phyloP scores from a whole-genome alignment of 805 yeast genomes.

The Dipodascus geniculatus region DNA sequence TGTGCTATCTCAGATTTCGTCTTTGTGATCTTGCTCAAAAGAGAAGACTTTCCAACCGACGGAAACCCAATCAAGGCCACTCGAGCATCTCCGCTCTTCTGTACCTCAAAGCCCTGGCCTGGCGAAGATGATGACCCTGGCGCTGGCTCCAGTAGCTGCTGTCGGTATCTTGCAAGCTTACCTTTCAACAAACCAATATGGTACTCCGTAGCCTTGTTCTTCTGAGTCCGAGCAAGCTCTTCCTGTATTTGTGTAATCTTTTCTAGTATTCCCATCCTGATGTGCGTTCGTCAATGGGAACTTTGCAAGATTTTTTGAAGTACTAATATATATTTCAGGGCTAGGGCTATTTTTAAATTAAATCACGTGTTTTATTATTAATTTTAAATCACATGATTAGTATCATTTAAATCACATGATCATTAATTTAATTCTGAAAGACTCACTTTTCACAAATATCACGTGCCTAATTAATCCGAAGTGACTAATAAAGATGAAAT shows the following conservation, averaged over 20 bases:
- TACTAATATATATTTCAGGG: no score
- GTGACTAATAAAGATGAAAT: no score
- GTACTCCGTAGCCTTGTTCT: constrained; percentile 95
- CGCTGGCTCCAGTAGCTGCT: constrained; percentile 84
- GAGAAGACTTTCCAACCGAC: constrained; percentile 92
- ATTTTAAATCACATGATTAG: no score
- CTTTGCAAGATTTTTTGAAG: no score
- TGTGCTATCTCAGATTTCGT: constrained; percentile 93
- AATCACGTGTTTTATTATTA: no score
- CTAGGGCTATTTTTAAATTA: no score
- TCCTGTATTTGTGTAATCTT: constrained; percentile 83
- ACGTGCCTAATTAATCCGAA: no score
- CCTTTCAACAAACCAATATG: constrained; percentile 92
- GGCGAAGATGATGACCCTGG: constrained; percentile 57
- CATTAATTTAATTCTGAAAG: no score
- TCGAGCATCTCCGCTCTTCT: constrained; percentile 93
- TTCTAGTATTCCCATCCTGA: constrained; percentile 32
- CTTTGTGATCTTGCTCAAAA: constrained; percentile 78
- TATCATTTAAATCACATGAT: no score
- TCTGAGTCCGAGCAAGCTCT: constrained; percentile 90
- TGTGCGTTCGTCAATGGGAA: neutral
- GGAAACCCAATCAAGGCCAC: constrained; percentile 95
- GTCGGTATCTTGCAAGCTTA: constrained; percentile 81
- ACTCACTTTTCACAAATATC: no score
- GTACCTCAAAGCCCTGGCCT: constrained; percentile 88